phyloP scores from a whole-genome alignment of 1,284 basidiomycete genomes.

The Pseudozyma tsukubaensis region DNA sequence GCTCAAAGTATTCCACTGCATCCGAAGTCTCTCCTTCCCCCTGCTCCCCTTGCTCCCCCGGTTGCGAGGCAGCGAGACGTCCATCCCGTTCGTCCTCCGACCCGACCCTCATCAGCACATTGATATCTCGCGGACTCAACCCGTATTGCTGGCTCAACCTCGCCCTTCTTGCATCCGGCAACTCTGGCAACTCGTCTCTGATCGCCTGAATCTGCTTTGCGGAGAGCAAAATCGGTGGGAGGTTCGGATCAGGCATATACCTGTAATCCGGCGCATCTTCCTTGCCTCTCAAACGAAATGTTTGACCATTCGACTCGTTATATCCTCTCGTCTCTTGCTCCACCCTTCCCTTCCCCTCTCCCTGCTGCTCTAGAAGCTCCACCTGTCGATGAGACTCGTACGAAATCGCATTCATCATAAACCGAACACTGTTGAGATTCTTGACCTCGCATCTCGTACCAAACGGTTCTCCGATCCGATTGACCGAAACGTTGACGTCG shows the following conservation, averaged over 20 bases:
- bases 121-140: slow-evolving; percentile 73
- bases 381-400: slow-evolving; percentile 82
- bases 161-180: slow-evolving; percentile 77
- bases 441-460: slow-evolving; percentile 96
- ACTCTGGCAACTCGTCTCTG: slow-evolving; percentile 77
- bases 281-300: slow-evolving; percentile 85
- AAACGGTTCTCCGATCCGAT: slow-evolving; percentile 73
- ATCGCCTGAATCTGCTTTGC: slow-evolving; percentile 74
- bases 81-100: slow-evolving; percentile 58
- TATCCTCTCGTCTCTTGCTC: slow-evolving; percentile 91
- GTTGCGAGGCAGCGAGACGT: background rate
- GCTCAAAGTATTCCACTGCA: slow-evolving; percentile 64
- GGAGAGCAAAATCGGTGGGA: slow-evolving; percentile 78
- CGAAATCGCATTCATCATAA: slow-evolving; percentile 84
- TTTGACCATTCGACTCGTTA: slow-evolving; percentile 83
- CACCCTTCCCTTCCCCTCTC: slow-evolving; percentile 71
- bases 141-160: slow-evolving; percentile 75
- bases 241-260: slow-evolving; percentile 97
- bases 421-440: slow-evolving; percentile 92
- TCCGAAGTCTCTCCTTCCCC: slow-evolving; percentile 13
- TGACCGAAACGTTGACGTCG: slow-evolving; percentile 89
- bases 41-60: background rate
- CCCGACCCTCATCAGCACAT: slow-evolving; percentile 62
- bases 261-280: slow-evolving; percentile 95
- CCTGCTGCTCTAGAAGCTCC: slow-evolving; percentile 72